Evolutionary conservation across 2,329 filamentous ascomycete species (phyloP), one percentile per base, ranked within the genome.

Genomic region (Bipolaris sorokiniana): DNA sequence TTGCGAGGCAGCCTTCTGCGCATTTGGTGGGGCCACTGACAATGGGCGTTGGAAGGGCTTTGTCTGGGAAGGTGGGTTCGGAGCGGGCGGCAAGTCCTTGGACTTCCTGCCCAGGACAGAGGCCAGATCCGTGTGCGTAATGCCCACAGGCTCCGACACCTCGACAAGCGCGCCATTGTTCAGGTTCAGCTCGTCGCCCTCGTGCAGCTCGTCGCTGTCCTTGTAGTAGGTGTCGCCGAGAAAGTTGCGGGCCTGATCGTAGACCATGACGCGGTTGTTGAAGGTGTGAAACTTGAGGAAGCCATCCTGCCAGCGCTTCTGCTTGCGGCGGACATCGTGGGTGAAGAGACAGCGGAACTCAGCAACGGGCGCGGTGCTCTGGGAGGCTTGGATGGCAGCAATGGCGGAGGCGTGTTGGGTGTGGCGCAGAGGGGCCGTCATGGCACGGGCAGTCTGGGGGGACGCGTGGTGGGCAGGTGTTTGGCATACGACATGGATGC

Each of bases 241-340:
- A 63, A 89, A 91, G 72, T 93, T 91, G 0, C 90, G 87, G 2
- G 85, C 81, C 45, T 91, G 87, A 74, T 97, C 92, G 68, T 95
- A 94, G 6, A 96, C 90, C 91, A 97, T 96, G 58, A 95, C 81
- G 4, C 91, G 87, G 71, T 88, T 91, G 79, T 97, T 97, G 84
- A 96, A 97, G 0, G 90, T 89, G 72, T 97, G 93, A 63, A 89
- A 96, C 63, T 89, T 90, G 59, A 97, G 84, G 49, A 87, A 87
- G 34, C 94, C 93, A 88, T 97, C 93, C 70, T 96, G 91, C 93
- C 93, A 97, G 59, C 91, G 83, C 75, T 97, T 97, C 66, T 91
- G 88, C 78, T 97, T 97, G 54, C 91, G 87, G 49, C 88, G 87
- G 40, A 96, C 76, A 72, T 97, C 93, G 72, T 91, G 87, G 1